These are phyloP conservation scores for Penicillium hesseltinei DNA, from an alignment of 2,329 filamentous ascomycete genomes.

Conservation along the genomic window DNA sequence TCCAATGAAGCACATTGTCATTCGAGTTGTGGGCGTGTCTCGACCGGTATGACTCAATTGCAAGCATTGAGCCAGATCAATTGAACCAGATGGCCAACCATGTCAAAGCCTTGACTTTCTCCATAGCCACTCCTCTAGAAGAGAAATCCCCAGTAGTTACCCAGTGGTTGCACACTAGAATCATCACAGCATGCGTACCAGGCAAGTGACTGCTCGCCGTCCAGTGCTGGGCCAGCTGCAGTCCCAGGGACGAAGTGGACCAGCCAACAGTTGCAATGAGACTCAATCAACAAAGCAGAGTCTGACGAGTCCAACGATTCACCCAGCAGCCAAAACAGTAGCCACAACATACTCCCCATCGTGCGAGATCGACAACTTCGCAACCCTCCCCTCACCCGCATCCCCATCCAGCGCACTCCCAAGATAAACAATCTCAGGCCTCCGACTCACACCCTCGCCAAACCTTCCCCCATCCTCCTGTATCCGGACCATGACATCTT, in stretches of 20 bases:
- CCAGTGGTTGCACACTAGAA: background rate
- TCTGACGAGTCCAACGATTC: constrained; percentile 8
- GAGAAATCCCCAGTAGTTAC: too few relatives aligned
- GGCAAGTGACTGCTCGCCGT: background rate
- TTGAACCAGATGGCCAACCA: background rate
- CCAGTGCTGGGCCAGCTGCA: background rate
- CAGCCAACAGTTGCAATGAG: background rate
- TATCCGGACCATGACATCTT: constrained; percentile 54
- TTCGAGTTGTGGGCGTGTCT: background rate
- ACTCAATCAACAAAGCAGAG: background rate
- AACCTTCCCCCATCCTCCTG: constrained; percentile 17
- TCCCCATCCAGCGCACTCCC: constrained; percentile 9
- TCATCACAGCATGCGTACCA: background rate
- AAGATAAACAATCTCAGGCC: constrained; percentile 42
- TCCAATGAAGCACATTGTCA: background rate
- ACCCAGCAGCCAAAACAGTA: constrained; percentile 41
- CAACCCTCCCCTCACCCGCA: constrained; percentile 51
- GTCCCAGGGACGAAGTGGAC: background rate
- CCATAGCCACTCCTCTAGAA: background rate
- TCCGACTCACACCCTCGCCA: constrained; percentile 24
- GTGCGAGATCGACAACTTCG: constrained; percentile 78
- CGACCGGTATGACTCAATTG: background rate
- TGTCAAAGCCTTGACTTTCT: background rate
- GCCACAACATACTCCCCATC: constrained; percentile 73
- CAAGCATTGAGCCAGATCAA: background rate